Base-by-base conservation (phyloP, 495 filamentous ascomycete genomes). In the Trichoderma orchidacearum region DNA sequence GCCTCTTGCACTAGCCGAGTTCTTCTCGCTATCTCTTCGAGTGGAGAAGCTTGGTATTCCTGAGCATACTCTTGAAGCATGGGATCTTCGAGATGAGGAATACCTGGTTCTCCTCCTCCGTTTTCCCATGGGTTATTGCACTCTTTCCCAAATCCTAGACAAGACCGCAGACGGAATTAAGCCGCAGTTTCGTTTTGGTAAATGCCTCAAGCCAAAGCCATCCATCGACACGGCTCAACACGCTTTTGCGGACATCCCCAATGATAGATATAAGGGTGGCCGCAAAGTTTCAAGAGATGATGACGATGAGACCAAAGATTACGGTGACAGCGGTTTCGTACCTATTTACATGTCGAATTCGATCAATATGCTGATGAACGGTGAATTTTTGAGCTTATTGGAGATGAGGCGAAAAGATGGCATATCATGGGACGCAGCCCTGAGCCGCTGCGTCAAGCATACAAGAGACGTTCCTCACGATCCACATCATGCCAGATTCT, bases 81-180 rank as follows among this genome's bases (percentile, higher is more conserved):
- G 92, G 92, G 74, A 83, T 53, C 66, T 97, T 17, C 63, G 78
- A 13, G 65, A 71, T 0, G 66, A 70, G 0, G 82, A 94, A 27
- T 93, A 93, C 62, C 65, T 96, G 38, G 80, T 94, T 5, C 72
- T 95, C 5, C 74, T 96, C 13, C 76, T 95, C n/a, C 77, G 80
- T 51, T 91, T 85, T 61, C 67, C 72, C 0, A 61, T 64, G 28
- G 72, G 69, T 0, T 96, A 95, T 68, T 64, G 62, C 12, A 63
- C 70, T 29, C 63, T 88, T 29, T 71, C 84, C 13, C 59, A 60
- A 0, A 25, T 64, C 7, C 15, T 68, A 0, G 23, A 50, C 4
- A 54, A 12, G 12, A 50, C 63, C 6, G 57, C 55, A 7, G 7
- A 7, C 18, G 1, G 27, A 3, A 35, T 23, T 3, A 45, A 17